These are phyloP conservation scores for Polytolypa hystricis DNA, from an alignment of 2,329 filamentous ascomycete species.

Conservation along the genomic window DNA sequence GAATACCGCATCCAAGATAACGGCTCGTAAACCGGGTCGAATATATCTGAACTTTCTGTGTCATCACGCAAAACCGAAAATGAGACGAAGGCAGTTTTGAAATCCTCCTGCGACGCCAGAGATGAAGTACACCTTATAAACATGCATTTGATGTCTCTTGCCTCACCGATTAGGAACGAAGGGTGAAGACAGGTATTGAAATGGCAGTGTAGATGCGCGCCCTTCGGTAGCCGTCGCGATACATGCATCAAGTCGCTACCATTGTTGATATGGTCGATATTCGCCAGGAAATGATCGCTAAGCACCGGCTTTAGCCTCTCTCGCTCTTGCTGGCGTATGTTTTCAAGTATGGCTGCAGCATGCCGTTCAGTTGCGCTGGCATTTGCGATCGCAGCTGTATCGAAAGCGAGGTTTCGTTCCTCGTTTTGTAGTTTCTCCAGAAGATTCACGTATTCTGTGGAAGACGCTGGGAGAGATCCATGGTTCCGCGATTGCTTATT, in stretches of 20 bases:
- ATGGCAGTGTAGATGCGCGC: constrained; percentile 6
- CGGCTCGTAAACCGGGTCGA: not conserved
- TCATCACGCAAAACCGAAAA: constrained; percentile 3
- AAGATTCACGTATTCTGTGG: constrained; percentile 1
- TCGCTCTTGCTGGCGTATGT: constrained; percentile 2
- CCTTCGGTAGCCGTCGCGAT: constrained; percentile 1
- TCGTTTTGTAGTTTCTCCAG: not conserved
- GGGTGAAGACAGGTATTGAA: constrained; percentile 5
- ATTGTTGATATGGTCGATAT: constrained; percentile 2
- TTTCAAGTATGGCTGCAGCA: not conserved
- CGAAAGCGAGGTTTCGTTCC: constrained; percentile 3
- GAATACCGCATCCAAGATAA: constrained; percentile 5
- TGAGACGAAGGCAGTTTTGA: constrained; percentile 1
- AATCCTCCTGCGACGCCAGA: not conserved
- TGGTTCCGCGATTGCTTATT: not conserved
- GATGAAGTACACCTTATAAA: constrained; percentile 1
- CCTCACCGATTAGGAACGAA: constrained; percentile 2
- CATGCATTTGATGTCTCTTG: constrained; percentile 4
- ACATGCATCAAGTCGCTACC: constrained; percentile 3
- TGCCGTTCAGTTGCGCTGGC: constrained; percentile 1
- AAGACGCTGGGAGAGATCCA: not conserved
- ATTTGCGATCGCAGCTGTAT: constrained; percentile 1
- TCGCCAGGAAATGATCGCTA: constrained; percentile 3
- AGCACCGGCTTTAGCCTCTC: not conserved
- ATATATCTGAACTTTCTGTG: not conserved